Evolutionary conservation across 2,329 filamentous ascomycete genomes (phyloP).

Genomic region (Neonectria punicea): DNA sequence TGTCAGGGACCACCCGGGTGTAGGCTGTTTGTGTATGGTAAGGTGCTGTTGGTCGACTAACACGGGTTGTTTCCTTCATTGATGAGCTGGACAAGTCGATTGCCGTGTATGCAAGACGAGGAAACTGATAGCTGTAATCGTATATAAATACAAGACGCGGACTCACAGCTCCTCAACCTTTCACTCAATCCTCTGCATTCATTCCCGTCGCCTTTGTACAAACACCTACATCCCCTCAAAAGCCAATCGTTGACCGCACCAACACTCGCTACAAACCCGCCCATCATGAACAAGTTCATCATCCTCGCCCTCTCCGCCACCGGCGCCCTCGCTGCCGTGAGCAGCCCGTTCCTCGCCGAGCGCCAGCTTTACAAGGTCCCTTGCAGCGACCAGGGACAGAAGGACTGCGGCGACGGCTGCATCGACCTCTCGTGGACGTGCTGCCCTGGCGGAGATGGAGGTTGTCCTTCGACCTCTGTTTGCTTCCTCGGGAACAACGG

Average conservation of each 20-base stretch:
- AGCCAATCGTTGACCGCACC: conserved; percentile 16
- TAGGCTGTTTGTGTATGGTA: background rate
- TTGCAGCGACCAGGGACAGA: conserved; percentile 37
- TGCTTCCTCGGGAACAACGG: conserved; percentile 43
- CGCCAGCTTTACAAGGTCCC: conserved; percentile 38
- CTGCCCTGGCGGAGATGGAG: conserved; percentile 43
- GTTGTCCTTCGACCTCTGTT: conserved; percentile 38
- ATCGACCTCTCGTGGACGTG: conserved; percentile 43
- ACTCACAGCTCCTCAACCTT: background rate
- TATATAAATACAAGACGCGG: background rate
- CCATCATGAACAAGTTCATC: conserved; percentile 42
- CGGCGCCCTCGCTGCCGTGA: conserved; percentile 31
- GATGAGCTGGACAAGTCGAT: background rate
- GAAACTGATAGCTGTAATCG: background rate
- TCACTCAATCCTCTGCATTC: background rate
- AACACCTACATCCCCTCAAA: background rate
- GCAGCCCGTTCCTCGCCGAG: conserved; percentile 27
- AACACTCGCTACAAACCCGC: conserved; percentile 14
- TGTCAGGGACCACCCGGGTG: background rate
- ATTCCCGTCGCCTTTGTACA: background rate
- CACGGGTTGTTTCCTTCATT: background rate
- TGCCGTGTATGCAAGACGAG: background rate
- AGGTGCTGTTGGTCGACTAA: background rate
- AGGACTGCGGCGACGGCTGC: conserved; percentile 45
- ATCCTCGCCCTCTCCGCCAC: conserved; percentile 37